phyloP scores from a whole-genome alignment of 2,329 filamentous ascomycete genomes.

The Rhinocladiella mackenziei region DNA sequence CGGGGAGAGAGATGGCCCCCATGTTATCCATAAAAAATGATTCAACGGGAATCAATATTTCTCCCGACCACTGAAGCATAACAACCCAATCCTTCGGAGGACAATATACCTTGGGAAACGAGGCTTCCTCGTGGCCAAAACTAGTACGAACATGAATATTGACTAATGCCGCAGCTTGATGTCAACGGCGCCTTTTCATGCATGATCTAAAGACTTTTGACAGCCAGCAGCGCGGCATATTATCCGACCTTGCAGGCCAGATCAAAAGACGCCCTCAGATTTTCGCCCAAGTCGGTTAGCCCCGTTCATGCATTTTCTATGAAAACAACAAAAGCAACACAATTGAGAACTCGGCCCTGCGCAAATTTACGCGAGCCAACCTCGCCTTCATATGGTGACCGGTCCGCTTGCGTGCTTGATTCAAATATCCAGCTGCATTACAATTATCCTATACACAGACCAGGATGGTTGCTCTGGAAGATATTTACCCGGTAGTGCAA shows the following conservation, averaged over 20 bases:
- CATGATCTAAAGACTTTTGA: not conserved
- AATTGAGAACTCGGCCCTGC: too few species aligned
- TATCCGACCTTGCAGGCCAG: too few species aligned
- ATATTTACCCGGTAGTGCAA: slow-evolving; percentile 5
- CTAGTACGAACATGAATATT: not conserved
- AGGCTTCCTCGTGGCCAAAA: slow-evolving; percentile 1
- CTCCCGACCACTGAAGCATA: too few species aligned
- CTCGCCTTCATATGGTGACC: slow-evolving; percentile 9
- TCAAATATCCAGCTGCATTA: slow-evolving; percentile 11
- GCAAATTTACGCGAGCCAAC: not conserved
- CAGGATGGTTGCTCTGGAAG: slow-evolving; percentile 13
- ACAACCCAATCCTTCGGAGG: too few species aligned
- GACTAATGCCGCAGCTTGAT: slow-evolving; percentile 1
- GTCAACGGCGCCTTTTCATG: slow-evolving; percentile 8
- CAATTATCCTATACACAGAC: slow-evolving; percentile 11
- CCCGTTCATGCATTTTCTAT: too few species aligned
- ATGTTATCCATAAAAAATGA: not conserved
- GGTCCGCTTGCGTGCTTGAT: slow-evolving; percentile 7
- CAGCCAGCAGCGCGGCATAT: too few species aligned
- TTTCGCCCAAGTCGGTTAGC: too few species aligned
- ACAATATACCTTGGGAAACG: too few species aligned
- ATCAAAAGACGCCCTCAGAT: too few species aligned
- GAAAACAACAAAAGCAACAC: not conserved
- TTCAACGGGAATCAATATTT: too few species aligned
- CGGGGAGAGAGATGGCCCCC: too few species aligned